These are phyloP conservation scores for Trichosanthes truncata DNA, from an alignment of 306 rosid genomes.

Conservation along the genomic window DNA sequence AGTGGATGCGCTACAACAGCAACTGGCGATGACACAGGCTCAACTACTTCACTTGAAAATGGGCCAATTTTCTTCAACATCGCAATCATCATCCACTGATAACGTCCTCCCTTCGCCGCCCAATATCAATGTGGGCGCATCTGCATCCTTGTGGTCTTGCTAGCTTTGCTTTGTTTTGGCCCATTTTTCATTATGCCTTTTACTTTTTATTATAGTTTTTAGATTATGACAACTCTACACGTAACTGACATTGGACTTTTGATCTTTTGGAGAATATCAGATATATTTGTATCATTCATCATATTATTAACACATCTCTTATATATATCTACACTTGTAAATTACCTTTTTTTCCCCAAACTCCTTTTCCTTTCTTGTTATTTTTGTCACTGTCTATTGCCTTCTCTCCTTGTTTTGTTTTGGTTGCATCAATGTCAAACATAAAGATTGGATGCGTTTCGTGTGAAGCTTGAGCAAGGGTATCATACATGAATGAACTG, in stretches of 20 bases:
- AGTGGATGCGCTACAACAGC: constrained; percentile 63
- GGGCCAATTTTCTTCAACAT: neutral
- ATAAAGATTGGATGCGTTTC: no score
- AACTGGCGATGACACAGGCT: constrained; percentile 72
- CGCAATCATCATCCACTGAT: neutral
- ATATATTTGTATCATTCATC: neutral
- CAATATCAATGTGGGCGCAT: neutral
- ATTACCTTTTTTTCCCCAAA: no score
- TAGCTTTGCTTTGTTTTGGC: neutral
- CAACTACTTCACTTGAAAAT: constrained; percentile 64
- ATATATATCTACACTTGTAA: no score
- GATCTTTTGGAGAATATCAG: neutral
- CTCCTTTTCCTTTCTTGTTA: no score
- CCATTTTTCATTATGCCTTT: neutral
- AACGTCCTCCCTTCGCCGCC: neutral
- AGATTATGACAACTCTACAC: neutral
- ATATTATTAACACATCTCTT: no score
- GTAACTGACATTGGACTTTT: neutral
- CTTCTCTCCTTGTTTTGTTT: no score
- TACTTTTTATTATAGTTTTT: neutral
- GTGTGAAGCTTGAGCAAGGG: no score
- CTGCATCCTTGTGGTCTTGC: neutral
- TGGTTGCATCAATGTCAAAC: no score
- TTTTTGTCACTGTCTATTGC: no score
- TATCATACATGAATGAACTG: no score